Evolutionary conservation across 2,329 filamentous ascomycete species (phyloP).

Genomic region (Sporothrix phasma): DNA sequence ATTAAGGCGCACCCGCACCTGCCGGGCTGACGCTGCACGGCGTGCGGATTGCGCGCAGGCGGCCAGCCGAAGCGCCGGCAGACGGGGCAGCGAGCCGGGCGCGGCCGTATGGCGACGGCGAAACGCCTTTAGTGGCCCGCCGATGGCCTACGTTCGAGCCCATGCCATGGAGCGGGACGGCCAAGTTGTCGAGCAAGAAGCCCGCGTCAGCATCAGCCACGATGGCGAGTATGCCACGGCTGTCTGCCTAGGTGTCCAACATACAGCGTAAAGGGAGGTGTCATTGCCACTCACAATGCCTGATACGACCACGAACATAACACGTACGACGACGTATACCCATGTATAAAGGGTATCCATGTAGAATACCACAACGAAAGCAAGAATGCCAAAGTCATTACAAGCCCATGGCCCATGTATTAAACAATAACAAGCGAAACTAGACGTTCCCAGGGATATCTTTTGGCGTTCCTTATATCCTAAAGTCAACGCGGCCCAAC

Average conservation of each 20-base stretch:
- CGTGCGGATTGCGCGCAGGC: slow-evolving; percentile 34
- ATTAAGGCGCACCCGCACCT: slow-evolving; percentile 60
- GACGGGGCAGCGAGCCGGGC: neutral
- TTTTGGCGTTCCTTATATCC: slow-evolving; percentile 3
- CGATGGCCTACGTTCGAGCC: slow-evolving; percentile 33
- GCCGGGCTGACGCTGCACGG: slow-evolving; percentile 48
- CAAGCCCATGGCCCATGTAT: slow-evolving; percentile 1
- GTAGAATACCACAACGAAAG: no score
- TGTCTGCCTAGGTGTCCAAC: slow-evolving; percentile 44
- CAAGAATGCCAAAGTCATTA: neutral
- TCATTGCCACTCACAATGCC: no score
- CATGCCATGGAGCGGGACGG: neutral
- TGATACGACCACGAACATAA: no score
- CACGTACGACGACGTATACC: no score
- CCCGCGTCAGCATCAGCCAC: slow-evolving; percentile 73
- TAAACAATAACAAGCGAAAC: slow-evolving; percentile 14
- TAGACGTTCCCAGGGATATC: slow-evolving; percentile 17
- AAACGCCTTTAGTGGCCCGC: slow-evolving; percentile 27
- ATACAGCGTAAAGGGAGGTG: neutral
- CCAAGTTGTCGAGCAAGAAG: slow-evolving; percentile 40
- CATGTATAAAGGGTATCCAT: no score
- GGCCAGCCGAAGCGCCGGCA: neutral
- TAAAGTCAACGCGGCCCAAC: slow-evolving; percentile 6
- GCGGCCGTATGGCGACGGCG: neutral
- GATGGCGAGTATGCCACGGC: slow-evolving; percentile 74